Base-by-base conservation (phyloP, 225 moss, liverwort and hornwort genomes). In the Anthoceros angustus region DNA sequence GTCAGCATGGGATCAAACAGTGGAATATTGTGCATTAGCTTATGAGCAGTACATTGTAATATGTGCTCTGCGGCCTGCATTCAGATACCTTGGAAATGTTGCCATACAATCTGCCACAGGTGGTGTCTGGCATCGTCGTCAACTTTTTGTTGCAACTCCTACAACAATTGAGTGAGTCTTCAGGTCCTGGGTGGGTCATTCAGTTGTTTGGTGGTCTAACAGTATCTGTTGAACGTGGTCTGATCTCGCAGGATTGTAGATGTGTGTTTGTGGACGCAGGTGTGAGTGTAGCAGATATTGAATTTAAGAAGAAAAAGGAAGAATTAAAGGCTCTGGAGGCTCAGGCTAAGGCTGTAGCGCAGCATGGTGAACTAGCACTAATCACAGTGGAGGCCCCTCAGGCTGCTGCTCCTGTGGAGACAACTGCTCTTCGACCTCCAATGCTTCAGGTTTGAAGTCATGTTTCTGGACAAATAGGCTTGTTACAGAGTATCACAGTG, bases 241-340 rank as follows among this genome's bases (percentile, higher is more conserved):
- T 55, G 55, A 55, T 12, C 55, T 15, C n/a, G 55, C 14, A 5
- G 55, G 1, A 55, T 71, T 61, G 67, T 77, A 92, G 98, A 76
- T 99, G 98, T 74, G 89, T 99, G 23, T 99, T 99, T 83, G 98
- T 99, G 69, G 98, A 99, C 82, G 89, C 89, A 63, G 98, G 98
- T 63, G 81, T 99, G 65, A 99, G 80, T 82, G 86, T 84, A 40
- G 42, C 92, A 42, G 98, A 99, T 74, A 77, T 99, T 75, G 92
- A 99, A 74, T 84, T 92, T 42, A 98, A 89, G 75, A 88, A 71
- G 77, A 92, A 73, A 39, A 98, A 87, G 75, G 85, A 89, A 16
- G 98, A 99, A 68, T 82, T 80, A 62, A 99, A 87, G 75, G 85
- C 81, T 41, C 72, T 76, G 68, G 76, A 72, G 66, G 85, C 84